A percentile compares a stretch with the other conserved stretches of the same genome.
These are phyloP conservation scores for Diaporthe citri DNA, from an alignment of 2,329 filamentous ascomycete genomes.

Conservation along the genomic window DNA sequence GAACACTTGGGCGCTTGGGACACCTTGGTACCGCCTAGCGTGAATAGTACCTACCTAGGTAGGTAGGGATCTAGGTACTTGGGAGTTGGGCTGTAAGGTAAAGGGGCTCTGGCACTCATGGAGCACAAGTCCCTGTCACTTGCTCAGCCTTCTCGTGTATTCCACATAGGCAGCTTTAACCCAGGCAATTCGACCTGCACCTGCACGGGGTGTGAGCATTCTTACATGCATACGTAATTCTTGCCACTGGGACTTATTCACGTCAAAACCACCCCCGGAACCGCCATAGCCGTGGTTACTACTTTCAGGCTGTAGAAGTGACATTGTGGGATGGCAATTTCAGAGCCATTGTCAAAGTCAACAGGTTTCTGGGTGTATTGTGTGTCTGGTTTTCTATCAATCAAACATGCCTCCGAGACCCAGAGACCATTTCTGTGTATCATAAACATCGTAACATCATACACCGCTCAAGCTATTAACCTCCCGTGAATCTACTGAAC, in stretches of 20 bases:
- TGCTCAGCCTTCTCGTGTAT: conserved; percentile 5
- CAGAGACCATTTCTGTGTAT: conserved; percentile 25
- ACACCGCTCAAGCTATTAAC: conserved; percentile 18
- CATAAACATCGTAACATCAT: conserved; percentile 39
- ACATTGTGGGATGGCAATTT: background rate
- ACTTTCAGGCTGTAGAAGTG: background rate
- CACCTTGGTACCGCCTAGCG: background rate
- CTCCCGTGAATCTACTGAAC: background rate
- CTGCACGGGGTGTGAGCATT: background rate
- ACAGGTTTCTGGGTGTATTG: background rate
- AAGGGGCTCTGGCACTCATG: conserved; percentile 11
- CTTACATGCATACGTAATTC: background rate
- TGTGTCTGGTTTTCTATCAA: conserved; percentile 33
- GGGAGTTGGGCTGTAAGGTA: conserved; percentile 6
- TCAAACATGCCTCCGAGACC: conserved; percentile 10
- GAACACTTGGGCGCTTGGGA: conserved; percentile 9
- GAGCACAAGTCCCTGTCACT: conserved; percentile 5
- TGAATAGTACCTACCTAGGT: background rate
- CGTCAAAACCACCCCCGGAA: background rate
- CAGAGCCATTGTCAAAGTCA: background rate
- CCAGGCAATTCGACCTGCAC: background rate
- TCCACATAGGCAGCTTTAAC: conserved; percentile 20
- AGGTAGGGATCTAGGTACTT: conserved; percentile 24
- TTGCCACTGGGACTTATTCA: background rate
- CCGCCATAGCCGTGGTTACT: too few species aligned